Evolutionary conservation across 306 rosid genomes (phyloP).

Genomic region (Alnus glutinosa): DNA sequence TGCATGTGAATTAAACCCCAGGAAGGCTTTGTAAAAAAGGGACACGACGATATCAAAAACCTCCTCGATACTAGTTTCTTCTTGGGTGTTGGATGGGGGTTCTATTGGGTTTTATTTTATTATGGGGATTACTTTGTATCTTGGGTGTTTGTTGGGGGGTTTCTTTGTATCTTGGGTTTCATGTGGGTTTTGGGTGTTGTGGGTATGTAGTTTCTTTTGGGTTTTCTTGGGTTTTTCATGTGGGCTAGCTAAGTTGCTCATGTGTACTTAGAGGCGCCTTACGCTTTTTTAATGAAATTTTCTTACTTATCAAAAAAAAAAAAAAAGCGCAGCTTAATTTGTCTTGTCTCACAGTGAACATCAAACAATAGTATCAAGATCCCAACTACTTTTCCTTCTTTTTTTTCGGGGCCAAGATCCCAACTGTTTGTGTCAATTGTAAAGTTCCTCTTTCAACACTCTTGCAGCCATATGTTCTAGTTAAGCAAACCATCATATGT

Average conservation of each 20-base stretch:
- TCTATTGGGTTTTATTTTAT: no score
- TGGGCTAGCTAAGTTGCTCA: no score
- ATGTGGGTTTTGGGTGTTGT: no score
- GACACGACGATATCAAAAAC: not conserved
- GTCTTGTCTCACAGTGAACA: not conserved
- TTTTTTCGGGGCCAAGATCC: no score
- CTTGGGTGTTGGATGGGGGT: not conserved
- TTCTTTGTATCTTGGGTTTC: no score
- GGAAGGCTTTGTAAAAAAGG: not conserved
- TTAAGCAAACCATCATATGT: not conserved
- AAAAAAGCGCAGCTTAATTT: not conserved
- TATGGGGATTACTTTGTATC: no score
- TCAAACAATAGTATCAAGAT: not conserved
- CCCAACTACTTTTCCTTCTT: not conserved
- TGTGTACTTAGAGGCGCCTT: no score
- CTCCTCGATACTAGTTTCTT: not conserved
- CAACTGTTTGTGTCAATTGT: not conserved
- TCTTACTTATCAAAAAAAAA: no score
- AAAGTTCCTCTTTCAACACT: conserved; percentile 1
- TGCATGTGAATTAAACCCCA: not conserved
- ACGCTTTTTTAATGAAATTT: no score
- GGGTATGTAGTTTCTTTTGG: no score
- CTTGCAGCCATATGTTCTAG: not conserved
- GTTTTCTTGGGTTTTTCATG: no score
- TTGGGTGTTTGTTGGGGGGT: no score